Evolutionary conservation across 306 rosid genomes (phyloP), one percentile per base, ranked within the genome.

Genomic region (Begonia masoniana): DNA sequence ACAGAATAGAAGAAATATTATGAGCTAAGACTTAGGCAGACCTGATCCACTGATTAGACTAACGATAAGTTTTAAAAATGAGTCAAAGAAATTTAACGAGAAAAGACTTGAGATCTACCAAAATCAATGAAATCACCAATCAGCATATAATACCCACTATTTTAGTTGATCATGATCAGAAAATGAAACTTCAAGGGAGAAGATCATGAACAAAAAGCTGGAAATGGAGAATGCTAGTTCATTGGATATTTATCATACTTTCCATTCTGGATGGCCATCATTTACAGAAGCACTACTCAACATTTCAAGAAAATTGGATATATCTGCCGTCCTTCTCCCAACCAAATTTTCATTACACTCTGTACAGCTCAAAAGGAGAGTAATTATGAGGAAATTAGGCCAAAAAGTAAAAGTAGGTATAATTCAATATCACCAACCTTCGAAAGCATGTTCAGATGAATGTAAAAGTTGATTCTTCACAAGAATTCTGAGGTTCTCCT

Each of bases 291-390:
- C 68, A 66, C 93, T 84, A 77, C 95, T 88, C 70, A 84, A 59
- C 93, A 88, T 88, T 58, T 82, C 79, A 55, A 88, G 95, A 60
- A 88, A 82, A 55, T 76, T 66, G 47, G 84, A 78, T 41, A 84
- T 66, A 56, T 82, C 88, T 0, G 71, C 73, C 19, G 83, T 80
- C 77, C 76, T 75, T 58, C 45, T 71, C 50, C 72, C 86, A 26
- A 78, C 62, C 41, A 77, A 55, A 35, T 76, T 66, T 53, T 74
- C 79, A 52, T 49, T 71, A 62, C 57, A 73, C 53, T 72, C 96
- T 88, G 64, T 59, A 64, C 52, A 42, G 68, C 17, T 66, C 31
- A 61, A 58, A 77, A 10, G 54, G 39, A 19, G 55, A 55, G 49
- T 46, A 52, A 17, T 31, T 31, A 31, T 31, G 39, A 31, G 39